phyloP scores from a whole-genome alignment of 768 basidiomycete species.

The Atractiella rhizophila region DNA sequence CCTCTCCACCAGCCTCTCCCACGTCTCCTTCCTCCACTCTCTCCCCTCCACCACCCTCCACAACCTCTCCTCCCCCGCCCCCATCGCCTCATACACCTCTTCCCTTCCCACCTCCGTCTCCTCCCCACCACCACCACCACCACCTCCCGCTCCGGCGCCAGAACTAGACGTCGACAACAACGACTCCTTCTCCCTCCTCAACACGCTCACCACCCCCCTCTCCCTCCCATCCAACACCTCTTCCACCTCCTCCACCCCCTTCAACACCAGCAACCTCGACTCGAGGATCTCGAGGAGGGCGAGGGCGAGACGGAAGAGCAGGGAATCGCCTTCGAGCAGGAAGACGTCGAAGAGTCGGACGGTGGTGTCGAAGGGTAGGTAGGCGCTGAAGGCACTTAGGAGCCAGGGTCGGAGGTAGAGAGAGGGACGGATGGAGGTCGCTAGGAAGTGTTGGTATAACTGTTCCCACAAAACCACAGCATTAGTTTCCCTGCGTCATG shows the following conservation, averaged over 20 bases:
- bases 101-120: constrained; percentile 60
- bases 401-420: constrained; percentile 68
- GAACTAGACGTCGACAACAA: background rate
- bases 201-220: constrained; percentile 27
- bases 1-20: constrained; percentile 52
- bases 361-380: constrained; percentile 73
- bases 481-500: no score
- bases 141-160: background rate
- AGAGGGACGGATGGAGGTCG: constrained; percentile 63
- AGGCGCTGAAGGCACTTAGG: constrained; percentile 50
- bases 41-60: constrained; percentile 60
- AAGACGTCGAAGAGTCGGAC: constrained; percentile 73
- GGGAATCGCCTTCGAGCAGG: constrained; percentile 67
- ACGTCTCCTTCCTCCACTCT: constrained; percentile 78
- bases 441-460: constrained; percentile 90
- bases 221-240: constrained; percentile 26
- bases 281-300: constrained; percentile 60
- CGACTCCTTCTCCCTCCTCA: constrained; percentile 7
- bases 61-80: constrained; percentile 54
- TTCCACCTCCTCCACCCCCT: constrained; percentile 47
- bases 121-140: constrained; percentile 29
- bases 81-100: constrained; percentile 70
- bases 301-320: constrained; percentile 61
- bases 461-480: constrained; percentile 1
- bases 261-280: constrained; percentile 67